Evolutionary conservation across 441 rosid genomes (phyloP), one percentile per base, ranked within the genome.

Genomic region (Brassica hybrid): DNA sequence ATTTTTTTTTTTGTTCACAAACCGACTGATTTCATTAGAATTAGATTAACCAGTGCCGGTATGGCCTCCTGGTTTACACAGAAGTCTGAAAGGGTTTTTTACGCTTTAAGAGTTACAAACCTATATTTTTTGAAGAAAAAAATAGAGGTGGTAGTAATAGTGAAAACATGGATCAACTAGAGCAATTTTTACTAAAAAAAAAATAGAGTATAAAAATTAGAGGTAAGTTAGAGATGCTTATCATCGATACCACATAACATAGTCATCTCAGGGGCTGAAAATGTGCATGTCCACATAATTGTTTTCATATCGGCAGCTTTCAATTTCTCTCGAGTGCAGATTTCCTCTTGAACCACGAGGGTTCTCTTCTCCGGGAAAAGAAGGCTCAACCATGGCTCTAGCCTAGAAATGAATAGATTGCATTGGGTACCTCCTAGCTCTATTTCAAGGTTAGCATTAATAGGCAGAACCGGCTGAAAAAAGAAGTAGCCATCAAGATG

Each of bases 201-300:
- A 7, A 7, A 34, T 7, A 7, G 38, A 7, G 38, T 34, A 34
- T 34, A 34, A 7, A 34, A 34, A 34, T 34, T 34, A 34, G 38
- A 6, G 38, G 43, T 38, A 38, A 38, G 45, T 41, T 41, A 10
- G 45, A 41, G 45, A 10, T 41, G 45, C 45, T 41, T 45, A 73
- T 87, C 93, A 36, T 78, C 82, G 77, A 86, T 68, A 45, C 52
- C 52, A 13, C 14, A 45, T 45, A 45, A 13, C 52, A 45, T 45
- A 4, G 52, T 45, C 52, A 45, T 45, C 52, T 77, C 99, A 74
- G 98, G 98, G 65, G 98, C 98, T 54, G 99, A 91, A 76, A 90
- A 84, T 74, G 96, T 91, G 84, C 96, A 82, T 14, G 96, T 91
- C 99, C 99, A 96, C 92, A 89, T 85, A 43, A 94, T 77, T 71